Percentiles rank a stretch among this genome's conserved stretches.
phyloP scores from a whole-genome alignment of 2,329 filamentous ascomycete species.

The Venturia nashicola region DNA sequence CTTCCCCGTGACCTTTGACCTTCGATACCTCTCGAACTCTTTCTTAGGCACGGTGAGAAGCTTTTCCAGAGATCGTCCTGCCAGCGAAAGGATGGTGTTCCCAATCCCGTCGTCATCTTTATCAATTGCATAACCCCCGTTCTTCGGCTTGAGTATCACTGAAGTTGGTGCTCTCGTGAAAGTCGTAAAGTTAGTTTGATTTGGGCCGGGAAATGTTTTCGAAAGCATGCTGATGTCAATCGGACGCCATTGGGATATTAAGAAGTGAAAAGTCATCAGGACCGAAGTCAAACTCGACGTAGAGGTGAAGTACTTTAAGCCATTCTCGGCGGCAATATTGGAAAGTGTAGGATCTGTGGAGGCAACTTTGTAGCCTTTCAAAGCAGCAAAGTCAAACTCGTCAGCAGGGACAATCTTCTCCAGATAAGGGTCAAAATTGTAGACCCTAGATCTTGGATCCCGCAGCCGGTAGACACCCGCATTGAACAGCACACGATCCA shows the following conservation, averaged over 20 bases:
- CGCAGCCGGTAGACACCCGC: slow-evolving; percentile 84
- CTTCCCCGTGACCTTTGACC: slow-evolving; percentile 48
- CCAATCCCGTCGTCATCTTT: slow-evolving; percentile 78
- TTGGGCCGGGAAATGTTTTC: slow-evolving; percentile 42
- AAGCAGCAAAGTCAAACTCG: slow-evolving; percentile 82
- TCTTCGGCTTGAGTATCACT: slow-evolving; percentile 55
- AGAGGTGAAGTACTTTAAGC: slow-evolving; percentile 62
- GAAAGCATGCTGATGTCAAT: slow-evolving; percentile 59
- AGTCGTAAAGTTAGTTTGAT: slow-evolving; percentile 53
- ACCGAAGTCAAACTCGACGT: slow-evolving; percentile 92
- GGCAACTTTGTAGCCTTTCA: slow-evolving; percentile 83
- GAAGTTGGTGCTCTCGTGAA: slow-evolving; percentile 64
- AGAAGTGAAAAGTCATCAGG: slow-evolving; percentile 81
- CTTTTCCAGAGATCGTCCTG: slow-evolving; percentile 96
- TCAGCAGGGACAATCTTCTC: slow-evolving; percentile 83
- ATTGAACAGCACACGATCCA: slow-evolving; percentile 92
- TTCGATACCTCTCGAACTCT: slow-evolving; percentile 76
- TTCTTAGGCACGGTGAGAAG: slow-evolving; percentile 71
- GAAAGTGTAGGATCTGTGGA: slow-evolving; percentile 67
- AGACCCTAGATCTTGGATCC: slow-evolving; percentile 76
- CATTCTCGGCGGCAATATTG: slow-evolving; percentile 50
- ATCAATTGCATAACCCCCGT: slow-evolving; percentile 88
- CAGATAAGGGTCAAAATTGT: slow-evolving; percentile 94
- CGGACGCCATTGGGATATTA: slow-evolving; percentile 72
- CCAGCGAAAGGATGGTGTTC: slow-evolving; percentile 76